Evolutionary conservation across 2,329 filamentous ascomycete genomes (phyloP).

Genomic region (Zymoseptoria tritici): DNA sequence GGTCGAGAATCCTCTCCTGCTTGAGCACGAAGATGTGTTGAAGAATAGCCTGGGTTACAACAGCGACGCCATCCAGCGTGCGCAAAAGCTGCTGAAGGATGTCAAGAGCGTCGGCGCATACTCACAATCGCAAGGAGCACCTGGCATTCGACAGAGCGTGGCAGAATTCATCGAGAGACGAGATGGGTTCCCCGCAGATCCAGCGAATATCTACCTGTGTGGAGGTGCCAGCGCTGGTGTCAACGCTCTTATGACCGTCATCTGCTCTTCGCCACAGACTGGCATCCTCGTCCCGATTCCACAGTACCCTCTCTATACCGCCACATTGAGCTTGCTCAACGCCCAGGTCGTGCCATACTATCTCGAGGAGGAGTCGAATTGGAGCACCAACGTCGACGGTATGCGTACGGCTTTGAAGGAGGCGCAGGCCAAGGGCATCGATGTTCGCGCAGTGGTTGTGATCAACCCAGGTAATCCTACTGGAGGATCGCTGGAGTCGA

Average conservation of each 20-base stretch:
- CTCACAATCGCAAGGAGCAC: slow-evolving; percentile 84
- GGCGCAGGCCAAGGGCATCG: slow-evolving; percentile 68
- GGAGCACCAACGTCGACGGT: slow-evolving; percentile 78
- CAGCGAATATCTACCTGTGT: slow-evolving; percentile 79
- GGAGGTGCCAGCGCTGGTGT: slow-evolving; percentile 90
- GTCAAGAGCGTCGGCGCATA: slow-evolving; percentile 93
- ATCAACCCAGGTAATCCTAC: slow-evolving; percentile 99
- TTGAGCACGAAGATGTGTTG: slow-evolving; percentile 77
- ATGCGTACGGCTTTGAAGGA: slow-evolving; percentile 68
- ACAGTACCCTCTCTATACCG: slow-evolving; percentile 96
- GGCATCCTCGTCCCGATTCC: slow-evolving; percentile 92
- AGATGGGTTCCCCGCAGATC: slow-evolving; percentile 78
- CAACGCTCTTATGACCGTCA: slow-evolving; percentile 83
- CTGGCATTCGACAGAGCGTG: slow-evolving; percentile 78
- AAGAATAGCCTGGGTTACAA: slow-evolving; percentile 74
- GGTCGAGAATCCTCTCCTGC: slow-evolving; percentile 77
- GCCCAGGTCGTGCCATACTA: slow-evolving; percentile 87
- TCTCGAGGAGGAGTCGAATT: slow-evolving; percentile 76
- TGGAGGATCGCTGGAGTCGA: slow-evolving; percentile 71
- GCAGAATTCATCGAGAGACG: slow-evolving; percentile 84
- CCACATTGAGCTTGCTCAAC: slow-evolving; percentile 77
- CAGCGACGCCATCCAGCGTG: slow-evolving; percentile 77
- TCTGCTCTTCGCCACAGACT: slow-evolving; percentile 68
- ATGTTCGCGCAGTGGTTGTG: slow-evolving; percentile 87
- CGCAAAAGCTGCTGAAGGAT: slow-evolving; percentile 69